Evolutionary conservation across 2,329 filamentous ascomycete species (phyloP), one percentile per base, ranked within the genome.

Genomic region (Colletotrichum sp.): DNA sequence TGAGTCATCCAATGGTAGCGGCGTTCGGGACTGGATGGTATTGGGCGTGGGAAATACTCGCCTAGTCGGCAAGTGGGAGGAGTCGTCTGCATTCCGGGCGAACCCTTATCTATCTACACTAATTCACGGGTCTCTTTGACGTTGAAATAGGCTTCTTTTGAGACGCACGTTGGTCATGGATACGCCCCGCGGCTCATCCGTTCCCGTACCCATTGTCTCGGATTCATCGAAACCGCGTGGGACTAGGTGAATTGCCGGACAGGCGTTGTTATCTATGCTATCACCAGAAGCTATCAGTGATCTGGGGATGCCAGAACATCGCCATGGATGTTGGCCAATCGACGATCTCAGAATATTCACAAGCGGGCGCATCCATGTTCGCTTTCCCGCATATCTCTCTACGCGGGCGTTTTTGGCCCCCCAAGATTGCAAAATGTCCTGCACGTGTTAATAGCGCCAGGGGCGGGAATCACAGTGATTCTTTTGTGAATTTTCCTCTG

Each of bases 101-200:
- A 52, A 6, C 63, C 16, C 22, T 49, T 22, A 52, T 57, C 27
- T 34, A 27, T 32, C 34, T 32, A 36, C 22, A 27, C 44, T 52
- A n/a, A 32, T 68, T 30, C 9, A 36, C 6, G 55, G 25, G 30
- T 25, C 12, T 52, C 12, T 39, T 61, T 59, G 69, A 76, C 69
- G 63, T 76, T 72, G 32, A 68, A 76, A 68, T 59, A 76, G 63
- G 57, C 73, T 72, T 75, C 69, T 68, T n/a, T 68, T 25, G 22
- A 64, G 44, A 64, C 62, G 39, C 22, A 16, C 39, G 25, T 22
- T 19, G 15, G 19, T 34, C 49, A 55, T 57, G n/a, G 62, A 75
- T 39, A 49, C 25, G 25, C 64, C 72, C 55, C 62, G 25, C 69
- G 68, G 55, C 36, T 59, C 22, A 25, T 22, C 19, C 32, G 8